Base-by-base conservation (phyloP, 2,329 filamentous ascomycete genomes). In the Cladosporium austrohemisphaericum region DNA sequence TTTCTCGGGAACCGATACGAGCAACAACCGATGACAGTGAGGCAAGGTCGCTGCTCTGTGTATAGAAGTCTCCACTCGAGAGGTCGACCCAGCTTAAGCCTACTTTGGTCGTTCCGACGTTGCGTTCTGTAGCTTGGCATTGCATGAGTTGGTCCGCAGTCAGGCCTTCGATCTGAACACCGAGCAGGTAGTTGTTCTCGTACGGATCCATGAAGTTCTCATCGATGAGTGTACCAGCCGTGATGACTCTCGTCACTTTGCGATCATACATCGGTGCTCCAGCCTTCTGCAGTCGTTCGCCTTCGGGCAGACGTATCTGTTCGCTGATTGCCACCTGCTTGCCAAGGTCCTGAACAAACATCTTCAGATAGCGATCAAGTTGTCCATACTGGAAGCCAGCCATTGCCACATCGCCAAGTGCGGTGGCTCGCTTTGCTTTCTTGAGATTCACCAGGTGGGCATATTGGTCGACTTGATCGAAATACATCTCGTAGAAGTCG, bases 401-500 rank as follows among this genome's bases (percentile, higher is more conserved):
- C 92, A 98, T 97, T 5, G 91, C 74, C 14, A 98, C 88, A 18
- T 81, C 79, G 1, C 86, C 87, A 7, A 83, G 84, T 55, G 72
- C 86, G n/a, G 86, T 89, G 68, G 83, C 90, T 66, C 88, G 93
- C 49, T 79, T 79, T 2, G 86, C 84, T 48, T 95, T 83, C 68
- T 96, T 97, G 62, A 98, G 72, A 60, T 90, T 93, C 55, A 98
- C 76, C 36, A 95, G 74, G 1, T 90, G 87, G 1, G 86, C 92
- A 66, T 86, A 86, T 63, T 95, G 84, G 51, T 95, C 87, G 9
- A 94, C 93, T 66, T 98, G 91, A 60, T 95, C 86, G 67, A 97
- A 94, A 71, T 98, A 98, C 51, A 98, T 74, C 79, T 98, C 93
- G 69, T 97, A 98, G 70, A 98, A 98, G 52, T 91, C 85, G 49